Conservation (phyloP, 495 filamentous ascomycete genomes). For the Annulohypoxylon nitens region DNA sequence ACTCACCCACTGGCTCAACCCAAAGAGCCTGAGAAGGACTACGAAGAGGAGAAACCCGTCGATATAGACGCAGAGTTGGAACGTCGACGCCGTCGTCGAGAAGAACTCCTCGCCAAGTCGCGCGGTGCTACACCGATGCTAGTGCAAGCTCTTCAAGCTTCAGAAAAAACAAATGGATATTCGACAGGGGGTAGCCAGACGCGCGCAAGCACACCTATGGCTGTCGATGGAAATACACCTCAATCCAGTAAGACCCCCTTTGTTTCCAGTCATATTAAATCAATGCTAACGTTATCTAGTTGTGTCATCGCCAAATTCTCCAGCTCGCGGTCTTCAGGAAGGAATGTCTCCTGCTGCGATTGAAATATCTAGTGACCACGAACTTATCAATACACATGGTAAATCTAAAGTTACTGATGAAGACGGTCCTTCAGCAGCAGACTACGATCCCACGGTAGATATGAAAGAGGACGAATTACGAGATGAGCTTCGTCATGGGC, state of each 20-base stretch:
- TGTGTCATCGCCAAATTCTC: conserved; percentile 55
- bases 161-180: conserved; percentile 67
- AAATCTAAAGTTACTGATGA: conserved; percentile 65
- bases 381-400: conserved; percentile 72
- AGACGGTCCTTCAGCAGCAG: conserved; percentile 89
- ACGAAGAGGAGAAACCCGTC: conserved; percentile 66
- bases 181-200: conserved; percentile 62
- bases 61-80: conserved; percentile 87
- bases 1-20: conserved; percentile 25
- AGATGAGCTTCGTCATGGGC: conserved; percentile 71
- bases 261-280: not conserved
- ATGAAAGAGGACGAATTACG: conserved; percentile 89
- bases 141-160: conserved; percentile 79
- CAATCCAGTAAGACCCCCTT: conserved; percentile 53
- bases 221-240: conserved; percentile 57
- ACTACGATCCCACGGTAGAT: conserved; percentile 94
- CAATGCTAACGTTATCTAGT: conserved; percentile 45
- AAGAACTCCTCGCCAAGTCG: conserved; percentile 89
- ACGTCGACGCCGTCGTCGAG: conserved; percentile 85
- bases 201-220: conserved; percentile 57
- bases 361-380: conserved; percentile 67
- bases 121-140: conserved; percentile 78
- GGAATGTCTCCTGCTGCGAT: conserved; percentile 59
- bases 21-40: conserved; percentile 54
- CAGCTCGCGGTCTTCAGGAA: conserved; percentile 51